phyloP scores from a whole-genome alignment of 768 basidiomycete species.

The Sutorius australiensis region DNA sequence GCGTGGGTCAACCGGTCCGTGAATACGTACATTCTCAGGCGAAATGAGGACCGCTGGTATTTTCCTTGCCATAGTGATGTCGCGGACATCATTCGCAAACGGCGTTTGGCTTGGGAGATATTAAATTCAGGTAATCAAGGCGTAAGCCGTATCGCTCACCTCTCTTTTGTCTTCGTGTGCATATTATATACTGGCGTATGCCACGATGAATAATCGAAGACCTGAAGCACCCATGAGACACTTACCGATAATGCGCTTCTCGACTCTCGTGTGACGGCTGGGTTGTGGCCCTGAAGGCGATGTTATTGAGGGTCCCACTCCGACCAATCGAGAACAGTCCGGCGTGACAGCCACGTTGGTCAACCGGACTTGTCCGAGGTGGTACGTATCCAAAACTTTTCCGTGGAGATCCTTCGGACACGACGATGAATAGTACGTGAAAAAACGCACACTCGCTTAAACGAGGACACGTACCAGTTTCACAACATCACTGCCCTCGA shows the following conservation, averaged over 20 bases:
- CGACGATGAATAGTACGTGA: constrained; percentile 14
- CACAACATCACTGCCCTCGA: constrained; percentile 46
- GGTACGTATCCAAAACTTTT: constrained; percentile 40
- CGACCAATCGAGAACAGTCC: constrained; percentile 44
- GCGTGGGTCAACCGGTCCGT: constrained; percentile 6
- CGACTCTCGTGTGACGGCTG: constrained; percentile 44
- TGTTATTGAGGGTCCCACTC: constrained; percentile 46
- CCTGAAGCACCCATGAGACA: neutral
- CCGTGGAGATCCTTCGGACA: constrained; percentile 41
- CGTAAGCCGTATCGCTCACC: constrained; percentile 29
- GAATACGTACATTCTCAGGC: constrained; percentile 24
- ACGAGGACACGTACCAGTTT: constrained; percentile 36
- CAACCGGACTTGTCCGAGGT: constrained; percentile 43
- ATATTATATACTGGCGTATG: constrained; percentile 44
- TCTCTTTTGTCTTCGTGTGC: constrained; percentile 40
- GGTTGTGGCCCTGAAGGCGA: constrained; percentile 43
- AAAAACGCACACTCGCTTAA: constrained; percentile 5
- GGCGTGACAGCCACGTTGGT: constrained; percentile 50
- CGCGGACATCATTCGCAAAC: constrained; percentile 52
- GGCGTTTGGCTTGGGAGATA: constrained; percentile 44
- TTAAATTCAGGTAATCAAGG: constrained; percentile 9
- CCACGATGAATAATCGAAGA: constrained; percentile 2
- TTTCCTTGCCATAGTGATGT: constrained; percentile 45
- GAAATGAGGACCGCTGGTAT: constrained; percentile 43
- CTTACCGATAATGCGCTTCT: constrained; percentile 53